Base-by-base conservation (phyloP, 768 basidiomycete species). In the Kwoniella europaea region DNA sequence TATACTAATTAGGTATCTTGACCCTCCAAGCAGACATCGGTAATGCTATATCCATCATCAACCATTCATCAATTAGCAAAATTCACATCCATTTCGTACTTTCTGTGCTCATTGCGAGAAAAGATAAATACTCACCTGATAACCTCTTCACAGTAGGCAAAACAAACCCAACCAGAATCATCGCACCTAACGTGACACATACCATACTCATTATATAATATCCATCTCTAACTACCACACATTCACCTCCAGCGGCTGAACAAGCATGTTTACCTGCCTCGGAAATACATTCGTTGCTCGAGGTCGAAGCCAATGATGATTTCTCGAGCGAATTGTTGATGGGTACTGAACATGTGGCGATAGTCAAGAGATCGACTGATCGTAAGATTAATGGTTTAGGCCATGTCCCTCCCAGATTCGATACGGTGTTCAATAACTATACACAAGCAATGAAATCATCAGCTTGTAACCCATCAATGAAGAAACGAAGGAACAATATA, bases 391-490 rank as follows among this genome's bases (percentile, higher is more conserved):
- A 95, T 85, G 90, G 97, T 77, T 83, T 83, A 7, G 97, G 97
- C 96, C 97, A 98, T 3, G 97, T 99, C 22, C 97, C 97, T 54
- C 97, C 97, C 75, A 99, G 88, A 82, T 99, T 99, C 18, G 79
- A 79, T 22, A 97, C 93, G 16, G 97, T 99, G 82, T 98, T 98
- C 54, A 99, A 85, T 13, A 99, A 86, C 93, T 98, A 76, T 7
- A 35, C 7, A 35, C 35, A 55, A 55, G 58, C 22, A 18, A 54
- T 65, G 65, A 76, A 58, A 50, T 15, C 13, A 18, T 50, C 46
- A 52, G 22, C 27, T 42, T 18, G 42, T 22, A 10, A 16, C 2
- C 7, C n/a, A 27, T 41, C 62, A 41, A 1, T 41, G 15, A 50
- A 15, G 24, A 9, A 55, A 42, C 53, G 29, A 6, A 57, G 22